These are phyloP conservation scores for Heliamphora pulchella DNA, from an alignment of 179 eudicot genomes.

Conservation along the genomic window DNA sequence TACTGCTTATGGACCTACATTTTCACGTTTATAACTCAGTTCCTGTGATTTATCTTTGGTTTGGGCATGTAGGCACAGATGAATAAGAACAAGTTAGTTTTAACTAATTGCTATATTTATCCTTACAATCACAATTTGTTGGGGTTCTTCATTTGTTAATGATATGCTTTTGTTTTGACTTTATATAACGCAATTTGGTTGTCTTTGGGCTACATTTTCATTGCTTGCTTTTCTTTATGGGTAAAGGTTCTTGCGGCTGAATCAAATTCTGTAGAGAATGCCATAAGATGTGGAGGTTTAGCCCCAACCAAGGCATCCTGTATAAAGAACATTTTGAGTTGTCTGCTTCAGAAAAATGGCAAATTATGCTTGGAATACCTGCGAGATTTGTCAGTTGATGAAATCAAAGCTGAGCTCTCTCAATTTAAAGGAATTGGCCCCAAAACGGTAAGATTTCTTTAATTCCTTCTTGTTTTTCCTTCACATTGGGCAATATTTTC, in stretches of 20 bases:
- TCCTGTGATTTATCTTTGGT: not conserved
- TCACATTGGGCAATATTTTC: not conserved
- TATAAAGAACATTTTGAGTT: conserved; percentile 56
- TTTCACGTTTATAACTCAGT: not conserved
- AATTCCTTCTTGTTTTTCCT: not conserved
- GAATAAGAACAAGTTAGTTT: not conserved
- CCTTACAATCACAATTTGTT: not conserved
- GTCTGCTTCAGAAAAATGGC: conserved; percentile 55
- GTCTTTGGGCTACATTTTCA: not conserved
- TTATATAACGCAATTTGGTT: not conserved
- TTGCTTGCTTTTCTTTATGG: conserved; percentile 14
- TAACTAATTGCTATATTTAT: not conserved
- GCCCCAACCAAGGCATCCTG: conserved; percentile 80
- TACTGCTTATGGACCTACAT: not conserved
- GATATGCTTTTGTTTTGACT: conserved; percentile 2
- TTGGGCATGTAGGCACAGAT: not conserved
- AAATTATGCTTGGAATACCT: conserved; percentile 73
- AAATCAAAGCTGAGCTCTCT: conserved; percentile 71
- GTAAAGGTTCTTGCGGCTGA: conserved; percentile 71
- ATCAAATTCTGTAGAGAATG: conserved; percentile 54
- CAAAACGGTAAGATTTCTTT: conserved; percentile 51
- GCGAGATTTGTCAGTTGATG: conserved; percentile 57
- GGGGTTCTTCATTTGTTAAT: not conserved
- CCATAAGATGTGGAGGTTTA: conserved; percentile 87
- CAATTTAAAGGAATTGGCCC: conserved; percentile 87